Evolutionary conservation across 2,329 filamentous ascomycete species (phyloP).

Genomic region (Claviceps sp.): DNA sequence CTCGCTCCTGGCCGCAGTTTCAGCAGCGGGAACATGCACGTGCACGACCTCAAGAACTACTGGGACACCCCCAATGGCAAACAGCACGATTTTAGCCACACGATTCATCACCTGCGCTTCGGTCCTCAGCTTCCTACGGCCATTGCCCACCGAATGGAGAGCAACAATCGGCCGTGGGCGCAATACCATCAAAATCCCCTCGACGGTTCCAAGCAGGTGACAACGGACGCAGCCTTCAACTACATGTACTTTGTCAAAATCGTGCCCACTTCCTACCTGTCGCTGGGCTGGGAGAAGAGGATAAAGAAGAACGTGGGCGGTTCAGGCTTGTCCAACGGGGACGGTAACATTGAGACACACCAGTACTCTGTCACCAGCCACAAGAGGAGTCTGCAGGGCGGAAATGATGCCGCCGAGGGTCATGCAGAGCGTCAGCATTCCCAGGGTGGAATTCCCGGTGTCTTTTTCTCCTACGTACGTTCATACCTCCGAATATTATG

Average conservation of each 20-base stretch:
- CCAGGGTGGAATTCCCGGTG: constrained; percentile 81
- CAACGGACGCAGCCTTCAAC: constrained; percentile 75
- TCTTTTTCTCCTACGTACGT: constrained; percentile 96
- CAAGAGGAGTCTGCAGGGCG: constrained; percentile 74
- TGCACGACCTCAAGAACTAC: constrained; percentile 95
- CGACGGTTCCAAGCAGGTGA: constrained; percentile 64
- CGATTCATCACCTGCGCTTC: constrained; percentile 80
- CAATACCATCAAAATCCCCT: constrained; percentile 89
- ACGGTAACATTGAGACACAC: constrained; percentile 88
- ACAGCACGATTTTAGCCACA: constrained; percentile 78
- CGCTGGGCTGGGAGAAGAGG: constrained; percentile 71
- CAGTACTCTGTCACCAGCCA: constrained; percentile 98
- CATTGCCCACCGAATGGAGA: constrained; percentile 45
- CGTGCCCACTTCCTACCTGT: constrained; percentile 87
- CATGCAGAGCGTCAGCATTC: constrained; percentile 89
- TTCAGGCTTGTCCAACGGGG: constrained; percentile 35
- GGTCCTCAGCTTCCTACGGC: constrained; percentile 77
- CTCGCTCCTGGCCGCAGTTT: constrained; percentile 92
- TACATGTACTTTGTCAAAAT: constrained; percentile 99
- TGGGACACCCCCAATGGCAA: constrained; percentile 56
- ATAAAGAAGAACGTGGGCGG: constrained; percentile 14
- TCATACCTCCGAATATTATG: neutral
- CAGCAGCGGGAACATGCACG: constrained; percentile 92
- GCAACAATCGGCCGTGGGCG: constrained; percentile 50
- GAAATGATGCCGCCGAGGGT: constrained; percentile 71